Percentiles rank a stretch among this genome's conserved stretches.
Evolutionary conservation across 164 flowering plant genomes (phyloP).

Genomic region (Kalanchoe fedtschenkoi): DNA sequence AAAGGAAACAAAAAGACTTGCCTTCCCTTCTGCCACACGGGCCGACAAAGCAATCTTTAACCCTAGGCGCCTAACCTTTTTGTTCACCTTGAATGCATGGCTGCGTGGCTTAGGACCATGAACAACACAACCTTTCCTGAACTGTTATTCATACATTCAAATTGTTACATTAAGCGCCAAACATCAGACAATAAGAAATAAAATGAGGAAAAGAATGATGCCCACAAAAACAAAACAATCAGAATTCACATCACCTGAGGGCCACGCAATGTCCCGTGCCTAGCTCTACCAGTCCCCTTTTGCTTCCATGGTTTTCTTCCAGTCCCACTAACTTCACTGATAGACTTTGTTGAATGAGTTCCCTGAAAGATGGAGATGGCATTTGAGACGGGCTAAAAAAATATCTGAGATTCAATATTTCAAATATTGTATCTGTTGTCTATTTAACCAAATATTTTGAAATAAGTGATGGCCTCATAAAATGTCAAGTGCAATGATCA

Average conservation of each 20-base stretch:
- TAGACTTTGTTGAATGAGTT: conserved; percentile 92
- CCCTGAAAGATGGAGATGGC: conserved; percentile 44
- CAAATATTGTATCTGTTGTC: too few relatives aligned
- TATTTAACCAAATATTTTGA: too few relatives aligned
- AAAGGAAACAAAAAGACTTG: conserved; percentile 16
- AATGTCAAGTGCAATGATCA: too few relatives aligned
- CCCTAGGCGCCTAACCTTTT: conserved; percentile 91
- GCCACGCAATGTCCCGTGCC: conserved; percentile 89
- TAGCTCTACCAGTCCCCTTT: conserved; percentile 83
- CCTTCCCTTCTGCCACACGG: conserved; percentile 95
- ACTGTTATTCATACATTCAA: conserved; percentile 38
- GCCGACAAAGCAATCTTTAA: conserved; percentile 85
- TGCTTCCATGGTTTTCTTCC: conserved; percentile 80
- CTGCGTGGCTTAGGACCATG: conserved; percentile 98
- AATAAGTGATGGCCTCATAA: too few relatives aligned
- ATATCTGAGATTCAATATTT: too few relatives aligned
- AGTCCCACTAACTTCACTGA: conserved; percentile 51
- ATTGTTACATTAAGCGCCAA: neutral
- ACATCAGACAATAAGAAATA: neutral
- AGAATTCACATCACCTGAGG: conserved; percentile 51
- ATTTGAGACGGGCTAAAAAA: too few relatives aligned
- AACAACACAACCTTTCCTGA: conserved; percentile 73
- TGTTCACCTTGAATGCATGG: conserved; percentile 86
- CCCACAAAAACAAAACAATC: conserved; percentile 36
- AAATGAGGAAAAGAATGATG: conserved; percentile 16